phyloP scores from a whole-genome alignment of 2,329 filamentous ascomycete species.

The Fusarium paranaense region DNA sequence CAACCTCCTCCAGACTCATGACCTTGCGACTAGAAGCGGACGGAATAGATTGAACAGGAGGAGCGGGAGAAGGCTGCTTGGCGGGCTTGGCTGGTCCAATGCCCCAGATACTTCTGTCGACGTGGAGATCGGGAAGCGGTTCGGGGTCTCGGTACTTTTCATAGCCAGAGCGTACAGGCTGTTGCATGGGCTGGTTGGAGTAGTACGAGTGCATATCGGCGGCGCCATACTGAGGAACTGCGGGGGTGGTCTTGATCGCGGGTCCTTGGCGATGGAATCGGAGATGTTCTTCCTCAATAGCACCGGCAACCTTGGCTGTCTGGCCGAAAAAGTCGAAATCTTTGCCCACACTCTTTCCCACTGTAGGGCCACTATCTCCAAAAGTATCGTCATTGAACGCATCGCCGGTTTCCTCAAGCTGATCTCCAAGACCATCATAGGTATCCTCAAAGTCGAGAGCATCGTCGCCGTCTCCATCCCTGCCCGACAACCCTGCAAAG shows the following conservation, averaged over 20 bases:
- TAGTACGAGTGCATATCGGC: constrained; percentile 50
- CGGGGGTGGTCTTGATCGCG: constrained; percentile 52
- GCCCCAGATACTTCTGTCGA: constrained; percentile 94
- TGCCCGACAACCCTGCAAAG: constrained; percentile 82
- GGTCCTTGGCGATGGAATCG: constrained; percentile 83
- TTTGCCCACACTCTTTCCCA: constrained; percentile 74
- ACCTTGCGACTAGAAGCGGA: constrained; percentile 73
- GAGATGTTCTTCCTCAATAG: constrained; percentile 90
- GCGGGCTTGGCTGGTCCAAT: constrained; percentile 68
- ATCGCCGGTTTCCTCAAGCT: constrained; percentile 91
- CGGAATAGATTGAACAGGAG: constrained; percentile 36
- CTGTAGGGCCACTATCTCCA: constrained; percentile 57
- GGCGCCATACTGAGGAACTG: constrained; percentile 53
- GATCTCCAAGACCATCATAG: constrained; percentile 92
- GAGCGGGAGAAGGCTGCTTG: constrained; percentile 47
- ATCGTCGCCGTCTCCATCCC: constrained; percentile 69
- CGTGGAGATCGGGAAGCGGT: constrained; percentile 89
- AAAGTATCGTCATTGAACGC: constrained; percentile 98
- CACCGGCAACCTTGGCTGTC: constrained; percentile 87
- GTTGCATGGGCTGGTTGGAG: constrained; percentile 49
- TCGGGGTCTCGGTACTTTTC: constrained; percentile 90
- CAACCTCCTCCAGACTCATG: constrained; percentile 96
- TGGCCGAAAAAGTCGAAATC: constrained; percentile 98
- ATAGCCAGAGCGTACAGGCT: constrained; percentile 83
- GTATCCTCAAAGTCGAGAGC: constrained; percentile 91